Conservation (phyloP, 2,329 filamentous ascomycete genomes). For the Allantophomopsis lycopodina region DNA sequence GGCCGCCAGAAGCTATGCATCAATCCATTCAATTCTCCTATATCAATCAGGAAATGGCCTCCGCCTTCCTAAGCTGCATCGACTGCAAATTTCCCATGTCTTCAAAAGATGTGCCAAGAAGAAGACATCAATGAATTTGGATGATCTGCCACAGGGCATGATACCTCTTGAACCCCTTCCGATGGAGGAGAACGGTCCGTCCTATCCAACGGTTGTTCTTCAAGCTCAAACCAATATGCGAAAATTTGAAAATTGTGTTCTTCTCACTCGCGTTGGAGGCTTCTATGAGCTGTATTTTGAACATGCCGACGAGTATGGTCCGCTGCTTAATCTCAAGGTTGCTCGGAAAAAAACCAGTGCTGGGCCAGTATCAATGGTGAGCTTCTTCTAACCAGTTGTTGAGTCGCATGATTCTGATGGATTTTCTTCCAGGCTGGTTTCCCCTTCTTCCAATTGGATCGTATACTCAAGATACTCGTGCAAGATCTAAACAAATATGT, state of each 20-base stretch:
- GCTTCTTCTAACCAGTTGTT: background rate
- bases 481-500: conserved; percentile 85
- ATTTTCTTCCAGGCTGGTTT: conserved; percentile 58
- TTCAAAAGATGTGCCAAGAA: conserved; percentile 24
- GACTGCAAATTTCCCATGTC: background rate
- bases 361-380: conserved; percentile 73
- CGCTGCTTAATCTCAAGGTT: conserved; percentile 78
- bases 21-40: too few relatives aligned
- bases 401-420: conserved; percentile 1
- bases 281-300: conserved; percentile 99
- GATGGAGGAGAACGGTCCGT: conserved; percentile 27
- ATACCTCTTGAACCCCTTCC: conserved; percentile 22
- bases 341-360: conserved; percentile 67
- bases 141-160: conserved; percentile 41
- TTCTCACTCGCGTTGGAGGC: conserved; percentile 82
- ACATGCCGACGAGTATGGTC: conserved; percentile 80
- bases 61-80: too few relatives aligned
- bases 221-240: conserved; percentile 83
- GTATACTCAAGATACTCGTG: conserved; percentile 84
- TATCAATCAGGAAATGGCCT: too few relatives aligned
- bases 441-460: conserved; percentile 82
- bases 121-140: conserved; percentile 35
- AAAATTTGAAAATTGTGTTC: conserved; percentile 78
- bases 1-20: too few relatives aligned
- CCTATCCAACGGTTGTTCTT: conserved; percentile 78